Conservation (phyloP, 441 rosid genomes). For the Bocquillonia castaneifolia region DNA sequence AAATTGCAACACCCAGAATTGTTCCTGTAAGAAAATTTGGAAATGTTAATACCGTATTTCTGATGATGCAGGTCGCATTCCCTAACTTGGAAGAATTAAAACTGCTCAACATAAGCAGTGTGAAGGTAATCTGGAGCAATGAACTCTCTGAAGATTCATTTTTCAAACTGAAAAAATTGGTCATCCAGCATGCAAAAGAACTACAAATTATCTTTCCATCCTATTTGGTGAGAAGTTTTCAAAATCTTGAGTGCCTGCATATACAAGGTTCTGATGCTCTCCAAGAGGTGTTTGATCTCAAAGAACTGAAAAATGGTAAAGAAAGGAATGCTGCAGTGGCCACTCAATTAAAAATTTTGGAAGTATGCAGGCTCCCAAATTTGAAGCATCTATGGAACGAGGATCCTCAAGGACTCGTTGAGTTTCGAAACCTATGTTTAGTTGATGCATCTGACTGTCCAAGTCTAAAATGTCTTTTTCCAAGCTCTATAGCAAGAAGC, state of each 20-base stretch:
- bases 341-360: not conserved
- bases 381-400: conserved; percentile 31
- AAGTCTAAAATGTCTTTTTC: conserved; percentile 21
- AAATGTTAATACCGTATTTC: not conserved
- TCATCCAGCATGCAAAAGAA: not conserved
- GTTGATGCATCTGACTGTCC: conserved; percentile 6
- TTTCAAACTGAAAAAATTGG: not conserved
- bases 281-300: conserved; percentile 22
- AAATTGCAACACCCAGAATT: too few relatives aligned
- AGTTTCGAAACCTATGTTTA: conserved; percentile 10
- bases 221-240: conserved; percentile 4
- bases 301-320: not conserved
- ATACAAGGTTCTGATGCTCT: conserved; percentile 14
- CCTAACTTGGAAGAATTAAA: conserved; percentile 4
- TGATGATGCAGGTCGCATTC: conserved; percentile 12
- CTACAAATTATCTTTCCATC: conserved; percentile 8
- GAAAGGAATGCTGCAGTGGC: not conserved
- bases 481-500: conserved; percentile 18
- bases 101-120: not conserved
- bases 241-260: not conserved
- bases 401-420: conserved; percentile 18
- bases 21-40: too few relatives aligned
- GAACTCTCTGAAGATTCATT: conserved; percentile 12
- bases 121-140: conserved; percentile 22
- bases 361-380: not conserved